Base-by-base conservation (phyloP, 106 monocot species). In the Hemerocallis citrina region DNA sequence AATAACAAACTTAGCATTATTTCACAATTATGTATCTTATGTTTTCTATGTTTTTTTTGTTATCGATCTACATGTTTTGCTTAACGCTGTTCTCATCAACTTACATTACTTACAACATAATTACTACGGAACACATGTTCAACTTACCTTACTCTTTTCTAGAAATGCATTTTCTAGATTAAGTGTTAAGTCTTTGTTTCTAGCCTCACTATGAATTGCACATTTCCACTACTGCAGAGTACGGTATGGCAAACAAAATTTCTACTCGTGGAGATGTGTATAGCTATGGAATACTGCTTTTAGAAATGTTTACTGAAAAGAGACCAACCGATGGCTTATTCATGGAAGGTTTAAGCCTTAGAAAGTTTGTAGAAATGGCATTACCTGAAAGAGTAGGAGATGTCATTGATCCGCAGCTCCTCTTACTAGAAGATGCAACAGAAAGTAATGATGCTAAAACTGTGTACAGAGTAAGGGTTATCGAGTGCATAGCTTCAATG, bases 291-390 rank as follows among this genome's bases (percentile, higher is more conserved):
- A 55, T 82, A 55, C 64, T 76, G 30, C 0, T 77, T 17, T 46
- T 82, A 13, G 82, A 82, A 59, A 73, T 82, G 64, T 35, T 82
- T 19, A 82, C 65, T 0, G 82, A 77, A 36, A 73, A 25, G 29
- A 73, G 72, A 16, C 81, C 81, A 0, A 77, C 72, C 1, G 28
- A 81, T 66, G 73, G 69, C 6, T 20, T 23, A 5, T 77, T 77
- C 10, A 23, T 21, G 4, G 52, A 73, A 0, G 77, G 69, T 1
- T 34, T 65, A 9, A 61, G 32, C 47, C 69, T 77, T 12, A 64
- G 37, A 10, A 52, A 55, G 21, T 71, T 30, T 56, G 77, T 77
- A 2, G 46, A 76, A 54, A 61, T 36, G 32, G 58, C 68, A 0
- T 66, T 68, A 12, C 74, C 69, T 40, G 64, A 52, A 3, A 6